Base-by-base conservation (phyloP, 1,284 basidiomycete species). In the Ceratobasidium theobromae region DNA sequence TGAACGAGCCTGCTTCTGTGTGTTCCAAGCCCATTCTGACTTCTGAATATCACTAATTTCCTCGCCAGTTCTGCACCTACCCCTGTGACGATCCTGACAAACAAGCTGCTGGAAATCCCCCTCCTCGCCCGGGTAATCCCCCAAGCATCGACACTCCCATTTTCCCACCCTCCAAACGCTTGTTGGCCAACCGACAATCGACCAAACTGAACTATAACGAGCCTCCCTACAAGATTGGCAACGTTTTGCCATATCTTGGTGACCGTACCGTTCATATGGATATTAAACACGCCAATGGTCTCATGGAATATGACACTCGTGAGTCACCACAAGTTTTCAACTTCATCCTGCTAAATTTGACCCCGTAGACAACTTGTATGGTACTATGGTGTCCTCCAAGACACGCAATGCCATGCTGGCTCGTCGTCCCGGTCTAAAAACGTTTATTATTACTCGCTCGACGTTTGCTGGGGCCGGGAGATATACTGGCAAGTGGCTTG, bases 371-470 rank as follows among this genome's bases (percentile, higher is more conserved):
- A 89, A 88, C 69, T 74, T 89, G 12, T 89, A 83, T 72, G 87
- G 87, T 1, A 84, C 83, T 4, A 86, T 87, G 82, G 88, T 89
- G 86, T 85, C 85, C 6, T 77, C 78, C 6, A 79, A 79, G 8
- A 89, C 87, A 0, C 83, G 79, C 43, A 74, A 83, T 25, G 86
- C 87, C 1, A 81, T 89, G 80, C 76, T 84, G 18, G 77, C 80
- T 0, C 82, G 86, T 33, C 79, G 84, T 18, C 86, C 87, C 1
- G 84, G 81, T 0, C 75, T 80, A 54, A 82, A 84, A 1, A 81
- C 87, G 0, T 78, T 89, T 54, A 79, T 89, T 68, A 87, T 89
- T 71, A 88, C 87, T 0, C 85, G 88, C 41, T 88, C 86, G 16
- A 88, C 86, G 2, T 89, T 87, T 72, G 82, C 84, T 1, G 86